Evolutionary conservation across 176 grass and related monocot genomes (phyloP), one percentile per base, ranked within the genome.

Genomic region (Carex kokanica): DNA sequence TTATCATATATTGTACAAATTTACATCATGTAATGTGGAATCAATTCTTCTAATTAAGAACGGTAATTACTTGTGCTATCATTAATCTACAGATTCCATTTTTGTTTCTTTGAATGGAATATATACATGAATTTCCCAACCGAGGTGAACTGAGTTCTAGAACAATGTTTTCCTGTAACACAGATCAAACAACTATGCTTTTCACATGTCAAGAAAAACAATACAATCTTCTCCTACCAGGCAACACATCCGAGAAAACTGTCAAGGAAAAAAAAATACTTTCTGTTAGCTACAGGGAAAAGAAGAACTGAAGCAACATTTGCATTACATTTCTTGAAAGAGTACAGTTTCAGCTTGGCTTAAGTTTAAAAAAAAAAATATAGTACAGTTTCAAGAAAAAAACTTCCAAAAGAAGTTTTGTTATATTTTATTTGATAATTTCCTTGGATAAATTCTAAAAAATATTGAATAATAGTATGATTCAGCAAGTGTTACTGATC

Each of bases 221-320:
- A 83, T 68, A 51, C 20, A 68, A 31, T 62, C 80, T 65, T 52
- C 60, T 84, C 27, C 82, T 84, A 84, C 83, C 52, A 84, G 54
- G 66, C 83, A 45, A 84, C 31, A 18, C 52, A 84, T 75, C 83
- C 83, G 6, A 84, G 67, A 49, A 84, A 84, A 53, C 83, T 84
- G 66, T 41, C 8, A 51, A 71, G 20, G 6, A 47, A 66, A 17
- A n/a, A 31, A 17, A 20, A n/a, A 40, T 17, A 18, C 8, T 41
- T 61, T 8, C 55, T 41, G 64, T 67, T 67, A 67, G 34, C 16
- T 41, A 69, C 43, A 47, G 43, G 43, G 43, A 25, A 24, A 64
- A 64, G 7, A 10, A 27, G 23, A 21, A 10, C 2, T 2, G 24
- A 63, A 63, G 21, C 8, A 63, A 63, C 23, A 63, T 27, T 63